Evolutionary conservation across 1,139 yeast genomes (phyloP), one percentile per base, ranked within the genome.

Genomic region (Debaryomyces coudertii): DNA sequence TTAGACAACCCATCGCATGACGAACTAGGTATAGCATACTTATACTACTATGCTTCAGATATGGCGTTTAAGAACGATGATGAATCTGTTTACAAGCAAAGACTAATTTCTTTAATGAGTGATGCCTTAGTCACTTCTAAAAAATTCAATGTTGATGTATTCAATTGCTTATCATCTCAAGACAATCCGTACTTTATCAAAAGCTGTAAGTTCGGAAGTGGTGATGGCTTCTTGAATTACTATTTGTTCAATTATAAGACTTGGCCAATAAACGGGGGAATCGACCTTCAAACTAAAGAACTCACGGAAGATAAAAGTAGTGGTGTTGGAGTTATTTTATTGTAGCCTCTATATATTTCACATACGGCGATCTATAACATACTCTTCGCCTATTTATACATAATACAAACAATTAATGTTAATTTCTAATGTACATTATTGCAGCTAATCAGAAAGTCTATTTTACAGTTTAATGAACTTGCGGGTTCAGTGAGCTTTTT

Each of bases 151-250:
- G 90, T 88, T 58, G 99, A 93, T 64, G 98, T 95, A 2, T 90
- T 92, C 77, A 93, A 93, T 63, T 96, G 97, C 12, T 76, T 93
- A 50, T 84, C 97, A 0, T 77, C 90, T 9, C 96, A 92, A 68
- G 99, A 93, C 62, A 95, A 93, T 63, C 80, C 90, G 7, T 70
- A 84, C 49, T 90, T 93, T 68, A 72, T 93, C 55, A 86, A 88
- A 33, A 84, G 87, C 42, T 77, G 89, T 67, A 89, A 90, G 63
- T 93, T 95, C 65, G 97, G 97, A 20, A 81, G 83, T 42, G 99
- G 99, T 37, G 98, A 93, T 64, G 99, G 99, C 0, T 80, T 80
- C 62, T 77, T 93, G 61, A 88, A 93, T 68, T 95, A 87, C 65
- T 93, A 93, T 63, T 71, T 95, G 58, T 95, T 93, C 77, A 93